These are phyloP conservation scores for Vitis hybrid DNA, from an alignment of 177 flowering plant genomes.

Conservation along the genomic window DNA sequence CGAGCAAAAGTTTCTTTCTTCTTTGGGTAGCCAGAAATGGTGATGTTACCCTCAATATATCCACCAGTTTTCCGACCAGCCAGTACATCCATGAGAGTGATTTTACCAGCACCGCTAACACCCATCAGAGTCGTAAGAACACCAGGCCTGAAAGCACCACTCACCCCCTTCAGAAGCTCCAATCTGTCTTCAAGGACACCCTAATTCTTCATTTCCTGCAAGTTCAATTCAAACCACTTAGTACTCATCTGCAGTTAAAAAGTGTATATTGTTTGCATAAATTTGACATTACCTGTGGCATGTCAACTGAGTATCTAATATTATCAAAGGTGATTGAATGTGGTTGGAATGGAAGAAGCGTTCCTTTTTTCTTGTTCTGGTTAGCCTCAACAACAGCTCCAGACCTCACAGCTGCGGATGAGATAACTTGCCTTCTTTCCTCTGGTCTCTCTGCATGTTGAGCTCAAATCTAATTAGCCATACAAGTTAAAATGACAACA, in stretches of 20 bases:
- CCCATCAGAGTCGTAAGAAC: slow-evolving; percentile 54
- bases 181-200: slow-evolving; percentile 38
- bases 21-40: slow-evolving; percentile 52
- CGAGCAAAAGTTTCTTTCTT: slow-evolving; percentile 61
- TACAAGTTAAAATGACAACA: background rate
- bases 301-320: slow-evolving; percentile 42
- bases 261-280: background rate
- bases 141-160: slow-evolving; percentile 51
- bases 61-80: slow-evolving; percentile 65
- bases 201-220: slow-evolving; percentile 44
- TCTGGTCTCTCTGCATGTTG: too few relatives aligned
- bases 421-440: background rate
- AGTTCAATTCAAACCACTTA: background rate
- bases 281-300: slow-evolving; percentile 39
- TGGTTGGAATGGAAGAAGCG: slow-evolving; percentile 50
- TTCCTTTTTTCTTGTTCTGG: slow-evolving; percentile 31
- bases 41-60: slow-evolving; percentile 45
- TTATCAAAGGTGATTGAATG: slow-evolving; percentile 44
- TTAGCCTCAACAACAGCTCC: slow-evolving; percentile 8
- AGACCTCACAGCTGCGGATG: background rate
- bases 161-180: slow-evolving; percentile 37
- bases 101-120: slow-evolving; percentile 56
- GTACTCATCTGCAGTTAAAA: too few relatives aligned
- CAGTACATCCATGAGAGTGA: slow-evolving; percentile 51
- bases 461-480: background rate